phyloP scores from a whole-genome alignment of 108 stramenopile genomes.

The Nitzschia sp. region DNA sequence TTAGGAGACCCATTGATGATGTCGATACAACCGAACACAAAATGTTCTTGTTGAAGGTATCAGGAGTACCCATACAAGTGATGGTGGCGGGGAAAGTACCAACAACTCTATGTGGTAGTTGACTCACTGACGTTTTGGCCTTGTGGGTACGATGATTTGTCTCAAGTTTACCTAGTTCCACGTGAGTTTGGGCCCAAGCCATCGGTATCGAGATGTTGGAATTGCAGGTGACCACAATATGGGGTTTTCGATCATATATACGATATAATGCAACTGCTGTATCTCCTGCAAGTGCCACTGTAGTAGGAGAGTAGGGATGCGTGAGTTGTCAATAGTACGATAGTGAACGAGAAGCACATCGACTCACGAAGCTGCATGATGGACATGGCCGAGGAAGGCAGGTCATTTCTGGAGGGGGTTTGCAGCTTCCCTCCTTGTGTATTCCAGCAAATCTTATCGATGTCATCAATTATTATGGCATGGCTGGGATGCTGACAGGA shows the following conservation, averaged over 20 bases:
- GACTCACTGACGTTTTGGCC: too few relatives aligned
- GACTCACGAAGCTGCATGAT: slow-evolving; percentile 10
- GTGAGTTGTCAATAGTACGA: not conserved
- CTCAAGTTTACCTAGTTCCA: too few relatives aligned
- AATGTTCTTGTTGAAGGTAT: too few relatives aligned
- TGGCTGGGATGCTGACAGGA: slow-evolving; percentile 9
- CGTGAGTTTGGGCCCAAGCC: too few relatives aligned
- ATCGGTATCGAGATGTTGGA: too few relatives aligned
- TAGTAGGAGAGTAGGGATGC: not conserved
- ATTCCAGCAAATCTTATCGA: slow-evolving; percentile 14
- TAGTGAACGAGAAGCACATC: not conserved
- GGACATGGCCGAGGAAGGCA: not conserved
- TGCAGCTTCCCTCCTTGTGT: not conserved
- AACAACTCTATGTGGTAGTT: too few relatives aligned
- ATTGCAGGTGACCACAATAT: not conserved
- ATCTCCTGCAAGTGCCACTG: slow-evolving; percentile 33
- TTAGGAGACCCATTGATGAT: too few relatives aligned
- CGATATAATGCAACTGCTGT: slow-evolving; percentile 22
- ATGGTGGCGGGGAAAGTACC: too few relatives aligned
- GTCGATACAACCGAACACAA: too few relatives aligned
- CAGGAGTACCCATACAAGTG: too few relatives aligned
- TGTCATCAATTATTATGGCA: slow-evolving; percentile 35
- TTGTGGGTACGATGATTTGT: too few relatives aligned
- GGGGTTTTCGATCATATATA: not conserved
- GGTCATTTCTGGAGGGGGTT: not conserved